Conservation (phyloP, 192 early-diverging fungal species). For the Coemansia sp. region DNA sequence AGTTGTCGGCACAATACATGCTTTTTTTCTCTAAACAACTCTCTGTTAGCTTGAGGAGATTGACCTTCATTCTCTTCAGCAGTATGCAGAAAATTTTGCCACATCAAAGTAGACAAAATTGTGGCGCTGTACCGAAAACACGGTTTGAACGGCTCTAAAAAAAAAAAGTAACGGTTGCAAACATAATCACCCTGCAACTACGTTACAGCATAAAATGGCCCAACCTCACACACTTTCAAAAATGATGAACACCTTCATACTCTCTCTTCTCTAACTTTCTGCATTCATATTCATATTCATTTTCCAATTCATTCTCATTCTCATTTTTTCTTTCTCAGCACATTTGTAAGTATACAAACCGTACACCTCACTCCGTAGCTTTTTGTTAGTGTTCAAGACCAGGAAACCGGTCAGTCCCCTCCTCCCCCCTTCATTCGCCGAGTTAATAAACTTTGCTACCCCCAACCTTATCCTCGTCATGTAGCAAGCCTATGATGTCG, state of each 20-base stretch:
- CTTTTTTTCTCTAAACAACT: no score
- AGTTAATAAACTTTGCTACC: background rate
- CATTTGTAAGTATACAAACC: background rate
- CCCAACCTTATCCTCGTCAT: background rate
- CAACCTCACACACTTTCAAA: background rate
- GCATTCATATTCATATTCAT: background rate
- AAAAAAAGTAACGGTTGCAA: background rate
- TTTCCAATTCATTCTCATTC: background rate
- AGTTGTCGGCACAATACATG: background rate
- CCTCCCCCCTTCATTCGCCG: background rate
- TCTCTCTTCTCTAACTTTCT: background rate
- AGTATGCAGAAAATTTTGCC: background rate
- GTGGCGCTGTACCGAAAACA: background rate
- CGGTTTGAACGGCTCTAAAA: background rate
- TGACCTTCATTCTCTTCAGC: background rate
- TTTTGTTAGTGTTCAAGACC: background rate
- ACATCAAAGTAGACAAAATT: background rate
- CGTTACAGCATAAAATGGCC: background rate
- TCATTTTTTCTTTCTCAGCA: background rate
- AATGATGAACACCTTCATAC: no score
- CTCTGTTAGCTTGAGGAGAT: no score
- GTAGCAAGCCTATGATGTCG: conserved; percentile 2
- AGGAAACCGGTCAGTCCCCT: background rate
- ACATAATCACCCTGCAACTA: background rate
- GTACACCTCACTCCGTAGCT: background rate